Base-by-base conservation (phyloP, 257 asterid genomes). In the Leptodermis oblonga region DNA sequence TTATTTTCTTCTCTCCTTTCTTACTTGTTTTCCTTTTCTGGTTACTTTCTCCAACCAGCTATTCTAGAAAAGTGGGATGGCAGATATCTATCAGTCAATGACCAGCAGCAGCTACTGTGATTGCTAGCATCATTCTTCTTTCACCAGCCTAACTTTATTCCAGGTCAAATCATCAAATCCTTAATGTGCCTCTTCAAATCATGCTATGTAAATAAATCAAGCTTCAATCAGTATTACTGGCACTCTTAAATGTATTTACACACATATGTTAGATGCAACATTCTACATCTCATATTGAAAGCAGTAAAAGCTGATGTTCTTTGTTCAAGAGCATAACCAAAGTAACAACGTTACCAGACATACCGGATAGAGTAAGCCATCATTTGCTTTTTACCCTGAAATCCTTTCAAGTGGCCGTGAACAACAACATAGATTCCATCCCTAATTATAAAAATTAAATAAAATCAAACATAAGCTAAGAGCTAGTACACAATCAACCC, bases 401-500 rank as follows among this genome's bases (percentile, higher is more conserved):
- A 87, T 65, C 86, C 94, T 85, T 88, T 93, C 84, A 88, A 75
- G 80, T 90, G 96, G 66, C 97, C 99, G 71, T 88, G 94, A 77
- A 93, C 94, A 68, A 74, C 84, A 49, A 93, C 91, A 56, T 93
- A 90, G 91, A 83, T 88, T 68, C 97, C 96, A 75, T 93, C 67
- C 70, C 97, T 93, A 18, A 49, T 22, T 4, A 72, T 71, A 34
- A n/a, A 64, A 63, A 59, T 58, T 42, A 36, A 74, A 42, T 22
- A 53, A 36, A 52, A 56, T 39, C 59, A 9, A 36, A 13, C 4
- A 39, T 34, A 41, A 4, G 13, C 18, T 26, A 76, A 67, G 30
- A 15, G 28, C 36, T n/a, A 46, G 43, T 34, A 58, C 26, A 72
- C 22, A 7, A 75, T 52, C 39, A 53, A 45, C 37, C 28, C 41